Conservation (phyloP, 345 rosid species). For the Ricinus communis region DNA sequence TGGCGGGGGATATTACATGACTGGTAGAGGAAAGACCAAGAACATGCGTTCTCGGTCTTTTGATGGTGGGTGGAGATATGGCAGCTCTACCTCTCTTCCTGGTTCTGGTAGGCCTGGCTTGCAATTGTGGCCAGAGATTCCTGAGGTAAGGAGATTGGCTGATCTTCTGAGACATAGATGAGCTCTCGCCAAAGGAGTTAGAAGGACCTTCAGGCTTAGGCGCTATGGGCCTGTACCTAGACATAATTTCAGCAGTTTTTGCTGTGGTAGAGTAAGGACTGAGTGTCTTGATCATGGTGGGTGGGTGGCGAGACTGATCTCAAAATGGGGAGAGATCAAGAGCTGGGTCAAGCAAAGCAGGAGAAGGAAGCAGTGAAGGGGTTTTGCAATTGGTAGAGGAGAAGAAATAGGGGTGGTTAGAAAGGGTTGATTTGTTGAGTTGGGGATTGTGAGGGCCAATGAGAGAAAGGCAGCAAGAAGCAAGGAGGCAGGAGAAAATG, state of each 20-base stretch:
- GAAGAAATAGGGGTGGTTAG: not conserved
- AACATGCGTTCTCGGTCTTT: conserved; percentile 44
- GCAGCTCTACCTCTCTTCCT: conserved; percentile 79
- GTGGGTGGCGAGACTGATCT: not conserved
- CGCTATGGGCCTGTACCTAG: conserved; percentile 87
- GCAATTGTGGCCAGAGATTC: conserved; percentile 82
- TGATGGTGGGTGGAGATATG: conserved; percentile 49
- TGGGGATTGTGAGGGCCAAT: conserved; percentile 37
- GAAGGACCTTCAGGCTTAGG: conserved; percentile 65
- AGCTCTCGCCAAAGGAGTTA: conserved; percentile 29
- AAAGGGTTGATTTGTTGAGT: conserved; percentile 7
- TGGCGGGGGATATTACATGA: conserved; percentile 28
- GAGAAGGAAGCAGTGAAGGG: not conserved
- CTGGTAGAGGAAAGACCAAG: conserved; percentile 28
- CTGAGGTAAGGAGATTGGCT: conserved; percentile 73
- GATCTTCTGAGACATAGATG: conserved; percentile 64
- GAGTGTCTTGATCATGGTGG: conserved; percentile 66
- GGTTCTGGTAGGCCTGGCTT: conserved; percentile 79
- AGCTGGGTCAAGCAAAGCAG: not conserved
- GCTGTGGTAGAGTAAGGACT: conserved; percentile 46
- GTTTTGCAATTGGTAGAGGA: not conserved
- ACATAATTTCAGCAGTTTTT: conserved; percentile 91
- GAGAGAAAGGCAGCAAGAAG: conserved; percentile 47
- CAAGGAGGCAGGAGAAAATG: conserved; percentile 38
- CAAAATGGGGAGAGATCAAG: not conserved